Conservation (phyloP, 331 rosid species). For the Cydonia oblonga region DNA sequence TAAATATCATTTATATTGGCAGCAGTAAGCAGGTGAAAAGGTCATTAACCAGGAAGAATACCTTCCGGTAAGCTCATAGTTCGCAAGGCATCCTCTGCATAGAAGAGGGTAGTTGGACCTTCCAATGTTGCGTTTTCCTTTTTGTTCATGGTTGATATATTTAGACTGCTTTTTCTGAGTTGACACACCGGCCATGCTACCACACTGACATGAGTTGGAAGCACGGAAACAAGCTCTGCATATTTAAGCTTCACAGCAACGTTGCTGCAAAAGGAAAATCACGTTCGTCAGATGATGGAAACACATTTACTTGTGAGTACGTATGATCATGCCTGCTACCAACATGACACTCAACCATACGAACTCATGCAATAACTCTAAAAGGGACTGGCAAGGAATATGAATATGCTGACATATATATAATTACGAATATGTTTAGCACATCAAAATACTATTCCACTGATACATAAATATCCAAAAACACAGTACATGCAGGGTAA, state of each 20-base stretch:
- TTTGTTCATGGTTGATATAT: constrained; percentile 27
- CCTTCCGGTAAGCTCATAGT: constrained; percentile 87
- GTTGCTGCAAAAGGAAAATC: constrained; percentile 55
- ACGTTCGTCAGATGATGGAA: constrained; percentile 6
- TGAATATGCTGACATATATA: neutral
- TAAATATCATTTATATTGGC: neutral
- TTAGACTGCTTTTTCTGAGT: constrained; percentile 32
- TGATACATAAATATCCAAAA: neutral
- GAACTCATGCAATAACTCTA: neutral
- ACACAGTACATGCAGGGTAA: neutral
- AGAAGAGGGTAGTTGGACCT: constrained; percentile 56
- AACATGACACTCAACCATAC: neutral
- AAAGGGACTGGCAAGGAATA: too few species aligned
- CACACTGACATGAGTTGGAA: constrained; percentile 60
- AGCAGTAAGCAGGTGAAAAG: neutral
- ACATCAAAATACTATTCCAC: neutral
- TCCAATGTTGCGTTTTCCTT: constrained; percentile 48
- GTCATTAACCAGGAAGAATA: constrained; percentile 4
- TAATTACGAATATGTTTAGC: neutral
- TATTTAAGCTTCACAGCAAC: constrained; percentile 76
- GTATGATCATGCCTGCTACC: neutral
- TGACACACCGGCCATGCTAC: constrained; percentile 68
- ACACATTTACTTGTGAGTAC: neutral
- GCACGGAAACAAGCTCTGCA: constrained; percentile 63
- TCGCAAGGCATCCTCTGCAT: constrained; percentile 88